Evolutionary conservation across 148 eudicot species (phyloP).

Genomic region (Rhododendron ovatum): DNA sequence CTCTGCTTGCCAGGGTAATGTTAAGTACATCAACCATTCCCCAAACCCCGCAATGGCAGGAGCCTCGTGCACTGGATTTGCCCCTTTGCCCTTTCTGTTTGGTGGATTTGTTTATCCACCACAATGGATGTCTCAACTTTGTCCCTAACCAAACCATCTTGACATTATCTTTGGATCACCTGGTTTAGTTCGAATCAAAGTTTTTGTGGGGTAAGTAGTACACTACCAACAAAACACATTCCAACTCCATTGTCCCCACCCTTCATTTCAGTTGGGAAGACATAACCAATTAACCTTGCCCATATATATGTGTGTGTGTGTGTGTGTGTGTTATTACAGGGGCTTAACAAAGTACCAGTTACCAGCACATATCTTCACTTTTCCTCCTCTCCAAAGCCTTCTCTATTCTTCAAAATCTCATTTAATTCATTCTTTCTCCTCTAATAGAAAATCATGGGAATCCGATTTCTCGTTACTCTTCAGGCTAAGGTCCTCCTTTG

Average conservation of each 20-base stretch:
- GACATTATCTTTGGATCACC: background rate
- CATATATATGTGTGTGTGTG: background rate
- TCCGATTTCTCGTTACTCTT: background rate
- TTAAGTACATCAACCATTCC: too few species aligned
- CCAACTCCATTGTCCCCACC: background rate
- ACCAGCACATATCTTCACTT: background rate
- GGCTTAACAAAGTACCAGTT: background rate
- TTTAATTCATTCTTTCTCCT: background rate
- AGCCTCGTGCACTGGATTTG: too few species aligned
- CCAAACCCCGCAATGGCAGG: too few species aligned
- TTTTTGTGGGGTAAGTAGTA: background rate
- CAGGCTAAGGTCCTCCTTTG: background rate
- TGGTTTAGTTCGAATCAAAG: background rate
- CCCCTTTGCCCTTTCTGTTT: background rate
- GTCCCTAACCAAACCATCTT: background rate
- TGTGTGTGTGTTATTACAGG: background rate
- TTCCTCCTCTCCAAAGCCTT: background rate
- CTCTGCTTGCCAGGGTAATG: too few species aligned
- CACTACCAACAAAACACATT: background rate
- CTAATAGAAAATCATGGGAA: conserved; percentile 3
- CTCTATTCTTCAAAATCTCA: background rate
- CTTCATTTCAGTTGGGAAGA: background rate
- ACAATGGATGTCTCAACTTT: background rate
- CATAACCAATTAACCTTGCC: background rate
- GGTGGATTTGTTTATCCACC: background rate